Evolutionary conservation across 768 basidiomycete genomes (phyloP), one percentile per base, ranked within the genome.

Genomic region (Agrocybe pediades): DNA sequence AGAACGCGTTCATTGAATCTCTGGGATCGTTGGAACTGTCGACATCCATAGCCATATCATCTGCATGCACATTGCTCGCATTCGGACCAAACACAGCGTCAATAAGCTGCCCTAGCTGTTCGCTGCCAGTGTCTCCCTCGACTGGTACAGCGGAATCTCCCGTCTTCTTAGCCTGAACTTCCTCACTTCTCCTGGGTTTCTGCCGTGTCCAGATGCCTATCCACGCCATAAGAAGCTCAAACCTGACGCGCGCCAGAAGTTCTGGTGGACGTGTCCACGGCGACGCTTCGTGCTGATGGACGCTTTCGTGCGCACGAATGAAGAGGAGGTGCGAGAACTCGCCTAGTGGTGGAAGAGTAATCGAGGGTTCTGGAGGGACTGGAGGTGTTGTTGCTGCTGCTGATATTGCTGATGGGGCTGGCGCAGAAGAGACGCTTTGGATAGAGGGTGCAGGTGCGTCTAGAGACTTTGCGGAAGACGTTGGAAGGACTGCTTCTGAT

Each of bases 181-280:
- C 39, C 16, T 39, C 49, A 21, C 17, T 23, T 26, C 21, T 29
- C 13, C 23, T 17, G 1, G n/a, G 1, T 20, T 16, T 16, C 11
- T 29, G 33, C 21, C 9, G 29, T n/a, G 2, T 16, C 47, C 16
- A 33, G 23, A 29, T 24, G 0, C 44, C 36, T 21, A 53, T 25
- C 56, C 56, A 53, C 24, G 51, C 56, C 13, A 41, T 29, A 9
- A 49, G 17, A 17, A 57, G 41, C 48, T 49, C 51, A 15, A 53
- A 56, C 39, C 29, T 51, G 39, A 51, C 41, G 16, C 50, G 29
- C 24, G 50, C 6, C 24, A 55, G 20, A 9, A 45, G 41, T 2
- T 40, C 15, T 1, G 46, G 46, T 20, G 42, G 48, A 19, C 48
- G 17, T 25, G 36, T 55, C 48, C 54, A 50, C 19, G 48, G 44